These are phyloP conservation scores for Ceratocystis cacaofunesta DNA, from an alignment of 2,329 filamentous ascomycete species.

Conservation along the genomic window DNA sequence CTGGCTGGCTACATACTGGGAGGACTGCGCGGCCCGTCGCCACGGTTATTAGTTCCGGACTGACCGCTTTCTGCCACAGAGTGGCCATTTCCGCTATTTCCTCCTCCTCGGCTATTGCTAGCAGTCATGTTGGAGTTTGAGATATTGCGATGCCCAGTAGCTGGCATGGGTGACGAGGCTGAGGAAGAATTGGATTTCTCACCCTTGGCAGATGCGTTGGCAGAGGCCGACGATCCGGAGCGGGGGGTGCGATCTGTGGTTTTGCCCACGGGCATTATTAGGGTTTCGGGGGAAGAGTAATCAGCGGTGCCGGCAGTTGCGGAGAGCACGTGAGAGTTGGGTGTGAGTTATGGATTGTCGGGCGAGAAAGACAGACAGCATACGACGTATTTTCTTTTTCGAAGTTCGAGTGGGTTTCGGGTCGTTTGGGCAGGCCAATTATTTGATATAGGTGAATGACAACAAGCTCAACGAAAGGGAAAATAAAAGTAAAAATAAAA, in stretches of 20 bases:
- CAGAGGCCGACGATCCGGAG: slow-evolving; percentile 9
- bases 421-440: too few relatives aligned
- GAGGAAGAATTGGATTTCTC: slow-evolving; percentile 9
- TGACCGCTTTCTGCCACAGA: slow-evolving; percentile 10
- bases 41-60: slow-evolving; percentile 24
- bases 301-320: background rate
- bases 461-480: background rate
- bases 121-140: background rate
- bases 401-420: background rate
- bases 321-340: background rate
- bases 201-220: slow-evolving; percentile 8
- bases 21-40: slow-evolving; percentile 47
- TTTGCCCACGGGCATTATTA: slow-evolving; percentile 14
- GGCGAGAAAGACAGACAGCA: too few relatives aligned
- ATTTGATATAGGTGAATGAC: too few relatives aligned
- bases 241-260: slow-evolving; percentile 9
- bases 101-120: background rate
- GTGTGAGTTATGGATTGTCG: background rate
- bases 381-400: too few relatives aligned
- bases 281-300: background rate
- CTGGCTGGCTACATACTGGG: slow-evolving; percentile 36
- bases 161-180: background rate
- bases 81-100: slow-evolving; percentile 6
- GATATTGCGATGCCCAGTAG: slow-evolving; percentile 10
- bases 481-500: background rate